Percentiles rank a stretch among this genome's conserved stretches.
These are phyloP conservation scores for Suillus plorans DNA, from an alignment of 768 basidiomycete genomes.

Conservation along the genomic window DNA sequence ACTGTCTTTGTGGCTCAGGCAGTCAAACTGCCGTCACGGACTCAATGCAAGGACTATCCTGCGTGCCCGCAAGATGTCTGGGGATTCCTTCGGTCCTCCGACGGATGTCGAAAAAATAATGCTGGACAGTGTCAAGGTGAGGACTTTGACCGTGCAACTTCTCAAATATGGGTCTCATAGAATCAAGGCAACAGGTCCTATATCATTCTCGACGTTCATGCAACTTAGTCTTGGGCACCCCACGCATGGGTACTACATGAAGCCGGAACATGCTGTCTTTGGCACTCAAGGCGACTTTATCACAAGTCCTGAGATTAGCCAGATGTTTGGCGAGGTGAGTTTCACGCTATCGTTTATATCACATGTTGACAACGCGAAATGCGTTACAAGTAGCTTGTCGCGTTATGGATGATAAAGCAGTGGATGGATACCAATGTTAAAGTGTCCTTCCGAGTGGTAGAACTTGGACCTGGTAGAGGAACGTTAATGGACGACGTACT, in stretches of 20 bases:
- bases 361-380: neutral
- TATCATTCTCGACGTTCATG: conserved; percentile 90
- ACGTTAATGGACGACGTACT: conserved; percentile 90
- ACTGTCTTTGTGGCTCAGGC: conserved; percentile 10
- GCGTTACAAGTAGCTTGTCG: conserved; percentile 61
- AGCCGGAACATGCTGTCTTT: conserved; percentile 69
- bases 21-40: conserved; percentile 5
- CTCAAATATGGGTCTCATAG: neutral
- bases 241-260: conserved; percentile 91
- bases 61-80: neutral
- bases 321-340: conserved; percentile 93
- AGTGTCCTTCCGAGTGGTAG: conserved; percentile 66
- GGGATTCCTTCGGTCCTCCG: conserved; percentile 14
- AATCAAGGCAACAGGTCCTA: conserved; percentile 78
- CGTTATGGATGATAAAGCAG: conserved; percentile 80
- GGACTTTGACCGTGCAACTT: conserved; percentile 6
- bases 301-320: conserved; percentile 95
- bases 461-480: conserved; percentile 92
- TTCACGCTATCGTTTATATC: neutral
- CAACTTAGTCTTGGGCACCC: conserved; percentile 89
- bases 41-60: neutral
- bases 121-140: conserved; percentile 70
- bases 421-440: conserved; percentile 59
- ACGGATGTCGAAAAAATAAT: conserved; percentile 65
- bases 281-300: conserved; percentile 90